Conservation (phyloP, 345 rosid genomes). For the Carallia brachiata region DNA sequence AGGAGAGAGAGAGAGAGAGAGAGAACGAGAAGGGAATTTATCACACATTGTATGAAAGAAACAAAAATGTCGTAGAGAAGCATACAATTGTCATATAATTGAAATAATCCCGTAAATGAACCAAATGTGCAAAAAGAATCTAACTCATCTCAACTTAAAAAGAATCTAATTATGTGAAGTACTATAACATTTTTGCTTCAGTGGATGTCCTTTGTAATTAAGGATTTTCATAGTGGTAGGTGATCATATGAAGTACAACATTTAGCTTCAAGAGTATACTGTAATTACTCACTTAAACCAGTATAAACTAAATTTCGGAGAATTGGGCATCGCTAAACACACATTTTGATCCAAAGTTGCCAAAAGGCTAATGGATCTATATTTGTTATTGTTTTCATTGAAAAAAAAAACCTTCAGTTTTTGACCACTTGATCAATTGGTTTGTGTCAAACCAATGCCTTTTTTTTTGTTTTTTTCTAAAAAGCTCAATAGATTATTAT, state of each 20-base stretch:
- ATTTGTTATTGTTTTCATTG: neutral
- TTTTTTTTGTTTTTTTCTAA: too few relatives aligned
- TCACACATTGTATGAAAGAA: too few relatives aligned
- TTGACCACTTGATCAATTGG: neutral
- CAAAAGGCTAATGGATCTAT: slow-evolving; percentile 16
- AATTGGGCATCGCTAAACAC: slow-evolving; percentile 7
- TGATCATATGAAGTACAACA: slow-evolving; percentile 35
- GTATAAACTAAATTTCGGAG: slow-evolving; percentile 11
- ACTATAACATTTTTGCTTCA: neutral
- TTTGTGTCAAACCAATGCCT: too few relatives aligned
- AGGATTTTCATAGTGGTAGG: slow-evolving; percentile 5
- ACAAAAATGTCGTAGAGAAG: too few relatives aligned
- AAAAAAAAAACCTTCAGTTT: neutral
- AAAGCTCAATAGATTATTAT: too few relatives aligned
- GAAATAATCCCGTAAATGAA: too few relatives aligned
- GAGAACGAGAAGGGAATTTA: too few relatives aligned
- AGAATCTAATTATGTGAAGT: neutral
- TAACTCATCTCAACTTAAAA: too few relatives aligned
- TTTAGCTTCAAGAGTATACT: slow-evolving; percentile 32
- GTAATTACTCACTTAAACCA: slow-evolving; percentile 21
- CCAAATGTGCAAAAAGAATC: too few relatives aligned
- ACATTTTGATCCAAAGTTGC: neutral
- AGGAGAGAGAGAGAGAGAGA: too few relatives aligned
- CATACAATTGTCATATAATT: too few relatives aligned
- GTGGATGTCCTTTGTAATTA: neutral